phyloP scores from a whole-genome alignment of 2,329 filamentous ascomycete species.

The Trichoderma cornu-damae region DNA sequence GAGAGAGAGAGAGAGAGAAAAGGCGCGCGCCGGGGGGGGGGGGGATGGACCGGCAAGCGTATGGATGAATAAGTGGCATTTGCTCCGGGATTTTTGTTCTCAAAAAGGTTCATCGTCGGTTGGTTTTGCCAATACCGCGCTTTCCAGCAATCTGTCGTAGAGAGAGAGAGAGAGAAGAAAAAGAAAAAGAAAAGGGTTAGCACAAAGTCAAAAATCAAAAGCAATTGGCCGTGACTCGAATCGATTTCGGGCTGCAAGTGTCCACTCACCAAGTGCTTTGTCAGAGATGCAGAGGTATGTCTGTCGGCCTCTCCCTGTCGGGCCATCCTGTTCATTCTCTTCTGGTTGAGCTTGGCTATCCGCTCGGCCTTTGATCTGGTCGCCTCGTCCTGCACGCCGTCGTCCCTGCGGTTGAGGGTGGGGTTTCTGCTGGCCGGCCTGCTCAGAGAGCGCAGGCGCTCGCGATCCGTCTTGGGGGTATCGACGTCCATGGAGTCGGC shows the following conservation, averaged over 20 bases:
- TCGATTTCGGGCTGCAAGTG: no score
- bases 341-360: constrained; percentile 83
- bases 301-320: constrained; percentile 95
- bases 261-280: constrained; percentile 80
- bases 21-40: neutral
- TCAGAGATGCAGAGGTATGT: constrained; percentile 72
- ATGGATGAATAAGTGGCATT: constrained; percentile 2
- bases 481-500: constrained; percentile 74
- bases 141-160: constrained; percentile 74
- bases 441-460: constrained; percentile 68
- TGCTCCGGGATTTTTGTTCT: neutral
- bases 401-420: constrained; percentile 61
- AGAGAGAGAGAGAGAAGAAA: no score
- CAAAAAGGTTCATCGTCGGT: constrained; percentile 51
- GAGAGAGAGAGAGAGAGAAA: neutral
- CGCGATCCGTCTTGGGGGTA: constrained; percentile 41
- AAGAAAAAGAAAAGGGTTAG: constrained; percentile 8
- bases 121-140: constrained; percentile 86
- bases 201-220: neutral
- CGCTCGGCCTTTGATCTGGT: constrained; percentile 75
- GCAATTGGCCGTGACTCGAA: neutral
- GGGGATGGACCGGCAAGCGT: neutral
- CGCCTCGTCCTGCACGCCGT: constrained; percentile 66
- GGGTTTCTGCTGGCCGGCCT: constrained; percentile 60
- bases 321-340: constrained; percentile 98